phyloP scores from a whole-genome alignment of 768 basidiomycete species.

The Auricularia sp. region DNA sequence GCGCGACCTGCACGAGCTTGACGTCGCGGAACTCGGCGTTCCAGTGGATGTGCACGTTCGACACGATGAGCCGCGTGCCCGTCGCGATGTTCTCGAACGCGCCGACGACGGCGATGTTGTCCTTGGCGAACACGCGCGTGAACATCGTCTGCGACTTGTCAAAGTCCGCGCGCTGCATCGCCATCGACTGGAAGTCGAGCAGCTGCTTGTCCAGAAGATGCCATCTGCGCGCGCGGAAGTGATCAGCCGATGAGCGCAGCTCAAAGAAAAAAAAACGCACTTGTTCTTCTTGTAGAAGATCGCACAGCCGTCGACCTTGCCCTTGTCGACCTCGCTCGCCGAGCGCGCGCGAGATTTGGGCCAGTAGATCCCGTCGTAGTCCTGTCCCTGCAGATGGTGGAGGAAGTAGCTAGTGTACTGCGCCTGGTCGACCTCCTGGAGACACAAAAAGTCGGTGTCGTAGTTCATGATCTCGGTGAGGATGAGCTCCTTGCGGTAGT shows the following conservation, averaged over 20 bases:
- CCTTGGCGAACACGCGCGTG: constrained; percentile 91
- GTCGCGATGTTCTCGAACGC: constrained; percentile 80
- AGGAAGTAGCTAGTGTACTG: constrained; percentile 89
- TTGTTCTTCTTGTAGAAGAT: constrained; percentile 86
- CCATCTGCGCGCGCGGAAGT: constrained; percentile 42
- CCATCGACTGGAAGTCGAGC: constrained; percentile 86
- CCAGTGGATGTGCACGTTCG: constrained; percentile 90
- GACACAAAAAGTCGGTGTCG: constrained; percentile 80
- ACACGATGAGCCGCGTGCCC: constrained; percentile 79
- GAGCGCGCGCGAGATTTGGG: constrained; percentile 90
- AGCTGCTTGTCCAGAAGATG: constrained; percentile 87
- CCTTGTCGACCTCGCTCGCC: constrained; percentile 77
- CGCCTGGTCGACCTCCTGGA: constrained; percentile 90
- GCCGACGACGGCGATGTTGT: constrained; percentile 82
- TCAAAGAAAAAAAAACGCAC: constrained; percentile 25
- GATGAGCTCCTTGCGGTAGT: constrained; percentile 83
- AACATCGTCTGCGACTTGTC: constrained; percentile 99
- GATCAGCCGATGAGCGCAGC: neutral
- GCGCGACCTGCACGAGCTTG: constrained; percentile 91
- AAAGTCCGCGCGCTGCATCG: constrained; percentile 87
- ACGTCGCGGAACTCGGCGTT: constrained; percentile 88
- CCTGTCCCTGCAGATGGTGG: constrained; percentile 57
- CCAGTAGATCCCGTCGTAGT: constrained; percentile 86
- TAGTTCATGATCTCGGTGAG: constrained; percentile 73
- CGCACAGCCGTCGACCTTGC: constrained; percentile 91